Base-by-base conservation (phyloP, 805 yeast species). In the Wickerhamiella sorbophila region DNA sequence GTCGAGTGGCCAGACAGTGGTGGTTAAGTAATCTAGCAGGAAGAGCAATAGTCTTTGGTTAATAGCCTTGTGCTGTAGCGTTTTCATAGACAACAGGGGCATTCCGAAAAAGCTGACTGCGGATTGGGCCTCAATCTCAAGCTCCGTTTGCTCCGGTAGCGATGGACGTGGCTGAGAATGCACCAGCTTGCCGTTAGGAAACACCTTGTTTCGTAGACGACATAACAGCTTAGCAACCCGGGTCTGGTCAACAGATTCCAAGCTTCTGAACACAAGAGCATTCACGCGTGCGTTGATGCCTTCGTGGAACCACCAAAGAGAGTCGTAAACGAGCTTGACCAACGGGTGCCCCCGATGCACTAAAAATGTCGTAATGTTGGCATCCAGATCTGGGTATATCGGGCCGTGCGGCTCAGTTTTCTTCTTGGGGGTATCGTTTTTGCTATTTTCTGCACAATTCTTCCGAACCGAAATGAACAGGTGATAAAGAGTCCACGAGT, bases 401-500 rank as follows among this genome's bases (percentile, higher is more conserved):
- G 29, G 12, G 10, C 6, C 29, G 6, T 6, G 12, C 10, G 29
- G 29, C 29, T 24, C 12, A 12, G 29, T 24, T 24, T 24, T 12
- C 6, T 6, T 6, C 19, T 14, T n/a, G 19, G 19, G 29, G 5
- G 4, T 5, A 34, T 3, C 17, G 3, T 5, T 4, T 15, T 24
- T 8, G 33, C 4, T 3, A n/a, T 6, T 4, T 20, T 20, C 14
- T n/a, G 4, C 5, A 4, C n/a, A 5, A 4, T 16, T 14, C 4
- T 20, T 33, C 14, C 36, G 19, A 18, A 3, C n/a, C 5, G 14
- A 12, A 10, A 34, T 17, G 21, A 34, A 14, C 16, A 36, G 37
- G 36, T 42, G 43, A 22, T 39, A 38, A 3, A 45, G 12, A 41
- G 42, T 33, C 44, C 44, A 40, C 4, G 45, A 42, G 36, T 42